Evolutionary conservation across 176 grass and related monocot species (phyloP), one percentile per base, ranked within the genome.

Genomic region (Lolium perenne): DNA sequence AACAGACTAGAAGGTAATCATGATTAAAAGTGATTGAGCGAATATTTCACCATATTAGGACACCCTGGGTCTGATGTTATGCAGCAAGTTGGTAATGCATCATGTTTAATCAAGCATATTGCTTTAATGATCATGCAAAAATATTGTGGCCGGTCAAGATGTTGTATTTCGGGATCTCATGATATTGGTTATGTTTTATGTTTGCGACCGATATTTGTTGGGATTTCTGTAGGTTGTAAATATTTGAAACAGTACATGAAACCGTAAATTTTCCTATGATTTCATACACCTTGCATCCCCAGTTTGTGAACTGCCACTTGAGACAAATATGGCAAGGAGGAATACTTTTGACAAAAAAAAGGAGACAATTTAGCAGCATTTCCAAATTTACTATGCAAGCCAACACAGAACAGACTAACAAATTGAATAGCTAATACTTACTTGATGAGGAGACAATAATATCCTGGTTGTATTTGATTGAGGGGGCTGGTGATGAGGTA

Each of bases 391-490:
- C 18, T 71, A 58, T 77, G 25, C 54, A 81, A 81, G 48, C 11
- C 75, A 89, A 63, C 43, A 85, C 1, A 68, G 1, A 59, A 76
- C 17, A 83, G 56, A 51, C 16, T 84, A 55, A 63, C 76, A 84
- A 77, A 84, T 49, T 84, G n/a, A 82, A 85, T 50, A 54, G 69
- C 48, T 41, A 61, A 80, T 68, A 92, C 77, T 95, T 95, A 98
- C 96, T 91, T 98, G 93, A 77, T 92, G 86, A 22, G 96, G 93
- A 12, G 96, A 90, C 25, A 98, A 74, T 82, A 87, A 86, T 78
- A 94, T 92, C 86, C 82, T 93, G 41, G 76, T 86, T 43, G 56
- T 80, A 79, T 88, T 82, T 25, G 90, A 38, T 60, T 94, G 84
- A 43, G 72, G 79, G 67, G 61, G 86, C 47, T 89, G 88, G 54